phyloP scores from a whole-genome alignment of 257 asterid species.

The Solanum chaucha region DNA sequence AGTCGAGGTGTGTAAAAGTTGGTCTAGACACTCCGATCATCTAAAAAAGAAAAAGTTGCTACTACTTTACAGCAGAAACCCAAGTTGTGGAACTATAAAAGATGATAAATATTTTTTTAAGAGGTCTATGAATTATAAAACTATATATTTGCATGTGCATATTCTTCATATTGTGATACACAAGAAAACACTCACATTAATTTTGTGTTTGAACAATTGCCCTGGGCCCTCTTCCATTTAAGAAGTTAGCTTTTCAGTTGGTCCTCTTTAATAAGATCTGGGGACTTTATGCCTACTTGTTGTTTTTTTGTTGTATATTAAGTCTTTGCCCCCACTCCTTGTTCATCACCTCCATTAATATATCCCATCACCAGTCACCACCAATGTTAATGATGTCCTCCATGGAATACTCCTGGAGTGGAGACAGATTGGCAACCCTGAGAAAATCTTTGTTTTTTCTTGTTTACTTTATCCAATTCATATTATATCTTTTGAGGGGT shows the following conservation, averaged over 20 bases:
- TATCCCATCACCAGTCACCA: slow-evolving; percentile 2
- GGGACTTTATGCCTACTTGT: slow-evolving; percentile 1
- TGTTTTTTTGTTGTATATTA: neutral
- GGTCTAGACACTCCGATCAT: no score
- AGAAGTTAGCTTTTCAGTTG: neutral
- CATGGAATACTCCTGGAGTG: neutral
- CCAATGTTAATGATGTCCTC: neutral
- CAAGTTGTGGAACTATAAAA: neutral
- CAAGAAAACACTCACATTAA: neutral
- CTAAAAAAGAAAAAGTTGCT: neutral
- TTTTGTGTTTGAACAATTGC: neutral
- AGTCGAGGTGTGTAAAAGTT: neutral
- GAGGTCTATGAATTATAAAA: neutral
- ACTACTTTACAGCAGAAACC: neutral
- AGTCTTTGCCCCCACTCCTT: neutral
- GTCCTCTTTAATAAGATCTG: neutral
- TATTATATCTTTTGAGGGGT: neutral
- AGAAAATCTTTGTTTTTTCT: slow-evolving; percentile 1
- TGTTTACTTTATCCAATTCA: neutral
- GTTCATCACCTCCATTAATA: neutral
- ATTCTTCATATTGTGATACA: neutral
- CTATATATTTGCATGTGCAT: slow-evolving; percentile 1
- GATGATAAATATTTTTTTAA: neutral
- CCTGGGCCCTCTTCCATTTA: neutral
- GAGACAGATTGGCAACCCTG: neutral